Evolutionary conservation across 192 early-diverging fungal genomes (phyloP).

Genomic region (Gamsiella multidivaricata): DNA sequence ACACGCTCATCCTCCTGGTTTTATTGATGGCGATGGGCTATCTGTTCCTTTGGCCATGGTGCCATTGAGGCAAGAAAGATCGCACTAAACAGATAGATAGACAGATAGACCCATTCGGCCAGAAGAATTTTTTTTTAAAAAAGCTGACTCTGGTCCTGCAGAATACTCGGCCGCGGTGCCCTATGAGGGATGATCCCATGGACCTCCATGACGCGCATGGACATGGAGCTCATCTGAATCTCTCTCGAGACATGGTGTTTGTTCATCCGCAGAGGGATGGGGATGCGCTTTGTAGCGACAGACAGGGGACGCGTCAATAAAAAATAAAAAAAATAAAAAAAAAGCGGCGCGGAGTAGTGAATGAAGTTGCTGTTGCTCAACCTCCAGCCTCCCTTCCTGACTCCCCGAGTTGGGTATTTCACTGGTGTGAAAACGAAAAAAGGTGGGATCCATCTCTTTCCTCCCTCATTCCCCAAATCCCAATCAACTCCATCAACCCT

Average conservation of each 20-base stretch:
- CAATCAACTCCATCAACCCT: too few relatives aligned
- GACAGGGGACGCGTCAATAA: not conserved
- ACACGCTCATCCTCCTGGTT: too few relatives aligned
- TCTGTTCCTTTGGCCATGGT: too few relatives aligned
- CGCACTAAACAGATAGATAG: too few relatives aligned
- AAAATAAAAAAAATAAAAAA: conserved; percentile 16
- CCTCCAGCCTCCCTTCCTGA: not conserved
- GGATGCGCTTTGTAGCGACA: not conserved
- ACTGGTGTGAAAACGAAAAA: too few relatives aligned
- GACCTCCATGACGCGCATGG: not conserved
- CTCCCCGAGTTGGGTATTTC: too few relatives aligned
- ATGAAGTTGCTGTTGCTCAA: too few relatives aligned
- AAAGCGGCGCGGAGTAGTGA: not conserved
- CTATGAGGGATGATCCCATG: not conserved
- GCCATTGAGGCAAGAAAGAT: too few relatives aligned
- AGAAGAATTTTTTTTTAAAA: conserved; percentile 8
- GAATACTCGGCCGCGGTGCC: not conserved
- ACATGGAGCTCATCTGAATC: not conserved
- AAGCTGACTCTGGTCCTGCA: conserved; percentile 37
- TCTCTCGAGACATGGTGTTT: not conserved
- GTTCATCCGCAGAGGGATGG: not conserved
- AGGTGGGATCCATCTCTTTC: too few relatives aligned
- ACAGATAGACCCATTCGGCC: too few relatives aligned
- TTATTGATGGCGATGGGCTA: too few relatives aligned
- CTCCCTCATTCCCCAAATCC: too few relatives aligned